Evolutionary conservation across 1,139 yeast species (phyloP), one percentile per base, ranked within the genome.

Genomic region (Pichia sp.): DNA sequence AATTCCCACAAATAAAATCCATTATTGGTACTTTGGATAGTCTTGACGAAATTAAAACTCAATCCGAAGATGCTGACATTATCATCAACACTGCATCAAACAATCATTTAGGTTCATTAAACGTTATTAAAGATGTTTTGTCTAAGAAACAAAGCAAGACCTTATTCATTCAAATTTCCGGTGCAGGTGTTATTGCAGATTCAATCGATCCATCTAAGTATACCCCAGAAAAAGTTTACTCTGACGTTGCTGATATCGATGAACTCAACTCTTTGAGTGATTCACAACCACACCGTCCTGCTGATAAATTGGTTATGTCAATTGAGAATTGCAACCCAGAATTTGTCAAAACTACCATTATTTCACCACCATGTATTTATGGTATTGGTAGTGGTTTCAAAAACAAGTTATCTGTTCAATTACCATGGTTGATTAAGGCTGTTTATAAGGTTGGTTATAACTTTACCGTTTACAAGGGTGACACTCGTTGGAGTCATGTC

Each of bases 1-100:
- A 20, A n/a, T 21, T 10, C 15, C 27, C 18, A 34, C 15, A 34
- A 28, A 33, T 40, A n/a, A 27, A 40, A 34, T 15, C 38, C 15
- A 21, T 40, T 7, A 20, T 40, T 22, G 44, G 44, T 11, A 8
- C 15, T 12, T 22, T 40, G 12, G 38, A 40, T 34, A 34, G 34
- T 17, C 14, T 22, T 21, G 44, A 40, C 4, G 24, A 17, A 15
- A 40, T 40, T 6, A 34, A 19, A 30, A n/a, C n/a, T 17, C 12
- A 40, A 20, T 24, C 38, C 4, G 34, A 34, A 30, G 5, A 8
- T 19, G 21, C 44, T 6, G 44, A 40, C 19, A 33, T 40, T 12
- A 40, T 40, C 15, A 34, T 40, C n/a, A 40, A 40, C 17, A 32
- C 44, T 11, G 44, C 44, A 10, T 40, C 44, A n/a, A 34, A 34